phyloP scores from a whole-genome alignment of 2,329 filamentous ascomycete genomes.

The Blastomyces gilchristii region DNA sequence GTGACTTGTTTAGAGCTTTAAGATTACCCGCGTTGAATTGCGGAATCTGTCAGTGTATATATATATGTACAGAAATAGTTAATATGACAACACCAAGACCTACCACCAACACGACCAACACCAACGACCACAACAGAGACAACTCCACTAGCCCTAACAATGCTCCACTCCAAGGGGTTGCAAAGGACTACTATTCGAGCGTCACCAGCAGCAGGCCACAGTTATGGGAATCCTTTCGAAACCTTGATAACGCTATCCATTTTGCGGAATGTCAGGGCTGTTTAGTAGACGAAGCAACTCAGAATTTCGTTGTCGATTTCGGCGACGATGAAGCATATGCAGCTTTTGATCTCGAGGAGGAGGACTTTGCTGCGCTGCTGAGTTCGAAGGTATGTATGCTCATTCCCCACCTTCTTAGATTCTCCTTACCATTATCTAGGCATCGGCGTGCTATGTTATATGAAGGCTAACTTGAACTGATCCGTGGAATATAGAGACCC shows the following conservation, averaged over 20 bases:
- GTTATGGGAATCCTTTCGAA: slow-evolving; percentile 22
- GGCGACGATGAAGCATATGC: slow-evolving; percentile 35
- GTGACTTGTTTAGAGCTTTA: neutral
- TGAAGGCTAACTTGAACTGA: neutral
- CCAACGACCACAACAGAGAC: neutral
- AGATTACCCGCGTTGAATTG: neutral
- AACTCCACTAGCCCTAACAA: neutral
- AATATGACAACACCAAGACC: neutral
- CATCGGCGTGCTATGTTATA: neutral
- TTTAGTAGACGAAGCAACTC: slow-evolving; percentile 24
- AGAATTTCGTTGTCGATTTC: slow-evolving; percentile 37
- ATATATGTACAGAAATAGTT: neutral
- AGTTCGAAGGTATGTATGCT: slow-evolving; percentile 23
- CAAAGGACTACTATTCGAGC: slow-evolving; percentile 25
- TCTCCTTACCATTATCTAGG: too few species aligned
- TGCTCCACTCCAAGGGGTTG: slow-evolving; percentile 13
- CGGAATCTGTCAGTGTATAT: neutral
- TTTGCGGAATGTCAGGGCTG: slow-evolving; percentile 24
- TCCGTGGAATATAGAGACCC: slow-evolving; percentile 31
- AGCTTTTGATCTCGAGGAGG: slow-evolving; percentile 28
- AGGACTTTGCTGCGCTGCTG: slow-evolving; percentile 28
- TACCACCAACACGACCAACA: neutral
- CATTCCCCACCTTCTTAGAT: neutral
- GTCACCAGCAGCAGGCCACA: slow-evolving; percentile 15
- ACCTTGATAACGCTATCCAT: slow-evolving; percentile 30